Evolutionary conservation across 306 rosid species (phyloP), one percentile per base, ranked within the genome.

Genomic region (Corylus americana): DNA sequence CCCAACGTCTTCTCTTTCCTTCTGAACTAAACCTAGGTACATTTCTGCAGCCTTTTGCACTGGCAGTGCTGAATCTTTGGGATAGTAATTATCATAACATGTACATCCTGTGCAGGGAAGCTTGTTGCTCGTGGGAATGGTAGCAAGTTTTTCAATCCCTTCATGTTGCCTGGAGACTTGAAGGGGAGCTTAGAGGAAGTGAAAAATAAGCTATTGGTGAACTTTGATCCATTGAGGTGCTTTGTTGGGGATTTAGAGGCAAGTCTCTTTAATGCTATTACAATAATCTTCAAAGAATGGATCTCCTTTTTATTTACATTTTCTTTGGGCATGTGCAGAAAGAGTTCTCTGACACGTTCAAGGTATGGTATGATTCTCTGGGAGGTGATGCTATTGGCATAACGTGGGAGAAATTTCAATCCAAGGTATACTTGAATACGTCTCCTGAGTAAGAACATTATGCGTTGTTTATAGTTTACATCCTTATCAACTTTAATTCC

Each of bases 341-440:
- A 74, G 95, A 86, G 80, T 89, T 87, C 85, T 79, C 92, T 18
- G 48, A 86, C 82, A 74, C 83, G 44, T 89, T 93, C 89, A 88
- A 87, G 86, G 42, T 93, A 66, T 95, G 99, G 99, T 90, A 91
- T 71, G 99, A 95, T 91, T 89, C 89, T 83, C 82, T 95, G 74
- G 99, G 98, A 76, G 99, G 99, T 16, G 99, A 95, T 73, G 94
- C 89, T 35, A 83, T 95, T 73, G 99, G 99, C 82, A 80, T 95
- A 76, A 95, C 97, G 17, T 95, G 99, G 99, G 79, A 84, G 18
- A 75, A 82, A 25, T 16, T 8, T 78, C 44, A 84, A 81, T 86
- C 97, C 25, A 93, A 93, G 99, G 99, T 95, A 87, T 72, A 18
- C 5, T 66, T 80, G 27, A 11, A 4, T 61, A 55, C 18, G 51